Evolutionary conservation across 257 asterid genomes (phyloP), one percentile per base, ranked within the genome.

Genomic region (Solanum megistacrolobum): DNA sequence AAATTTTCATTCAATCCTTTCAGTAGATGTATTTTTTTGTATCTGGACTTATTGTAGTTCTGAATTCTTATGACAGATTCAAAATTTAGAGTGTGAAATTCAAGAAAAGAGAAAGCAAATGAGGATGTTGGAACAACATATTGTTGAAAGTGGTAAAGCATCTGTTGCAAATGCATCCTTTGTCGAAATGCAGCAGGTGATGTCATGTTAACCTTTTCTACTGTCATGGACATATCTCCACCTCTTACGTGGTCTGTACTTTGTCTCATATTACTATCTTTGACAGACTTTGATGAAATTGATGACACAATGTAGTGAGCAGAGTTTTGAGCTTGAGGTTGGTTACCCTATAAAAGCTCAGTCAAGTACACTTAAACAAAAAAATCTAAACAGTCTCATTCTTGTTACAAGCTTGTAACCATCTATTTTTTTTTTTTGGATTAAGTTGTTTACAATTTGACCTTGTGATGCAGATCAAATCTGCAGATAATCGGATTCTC

Each of bases 271-370:
- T 20, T 48, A 81, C 52, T 36, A 36, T 52, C 39, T 65, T 66
- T 86, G 43, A 78, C 98, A 97, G 99, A 93, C 98, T 9, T 89
- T 94, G 91, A 92, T 79, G 92, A 94, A 93, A 88, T 90, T 96
- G 93, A 95, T 89, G 96, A 90, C 98, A 69, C 98, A 97, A 91
- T 96, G 98, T 87, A 94, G 94, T 88, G 99, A 97, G 93, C 94
- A 92, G 88, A 92, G 94, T 74, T 97, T 97, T 87, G 99, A 95
- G 92, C 98, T 97, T 46, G 99, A 97, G 98, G 99, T 96, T 87
- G 29, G 88, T 87, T 62, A 88, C 85, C 60, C 36, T 21, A 29
- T 52, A 68, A 86, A 83, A 25, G 78, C 73, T 86, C n/a, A 8
- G 48, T 73, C 60, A 12, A 38, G 46, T n/a, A 68, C 76, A 32